phyloP scores from a whole-genome alignment of 2,329 filamentous ascomycete genomes.

The Colletotrichum caudatum region DNA sequence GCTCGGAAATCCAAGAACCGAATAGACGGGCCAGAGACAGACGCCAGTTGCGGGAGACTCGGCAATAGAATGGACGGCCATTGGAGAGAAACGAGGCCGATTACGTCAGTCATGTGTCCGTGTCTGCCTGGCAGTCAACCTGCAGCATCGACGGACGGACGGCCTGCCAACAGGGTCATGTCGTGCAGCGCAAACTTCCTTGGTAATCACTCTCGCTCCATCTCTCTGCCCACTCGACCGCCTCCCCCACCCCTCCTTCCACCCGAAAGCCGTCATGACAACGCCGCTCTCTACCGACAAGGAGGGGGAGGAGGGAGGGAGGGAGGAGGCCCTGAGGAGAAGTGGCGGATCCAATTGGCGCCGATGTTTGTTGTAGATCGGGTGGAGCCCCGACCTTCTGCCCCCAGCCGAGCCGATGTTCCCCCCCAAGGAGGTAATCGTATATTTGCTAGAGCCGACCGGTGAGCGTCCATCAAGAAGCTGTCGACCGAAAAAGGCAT shows the following conservation, averaged over 20 bases:
- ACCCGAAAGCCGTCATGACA: slow-evolving; percentile 23
- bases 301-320: background rate
- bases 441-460: background rate
- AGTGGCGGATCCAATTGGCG: slow-evolving; percentile 26
- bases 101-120: slow-evolving; percentile 34
- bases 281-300: slow-evolving; percentile 31
- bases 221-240: background rate
- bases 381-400: slow-evolving; percentile 26
- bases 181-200: slow-evolving; percentile 37
- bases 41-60: slow-evolving; percentile 2
- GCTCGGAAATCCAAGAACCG: slow-evolving; percentile 4
- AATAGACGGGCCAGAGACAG: background rate
- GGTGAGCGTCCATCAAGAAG: slow-evolving; percentile 8
- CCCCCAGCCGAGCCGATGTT: slow-evolving; percentile 1
- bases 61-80: slow-evolving; percentile 12
- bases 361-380: slow-evolving; percentile 18
- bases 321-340: slow-evolving; percentile 4
- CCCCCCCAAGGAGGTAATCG: background rate
- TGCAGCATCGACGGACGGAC: slow-evolving; percentile 30
- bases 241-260: background rate
- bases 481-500: slow-evolving; percentile 5
- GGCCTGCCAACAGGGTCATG: slow-evolving; percentile 26
- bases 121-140: slow-evolving; percentile 34
- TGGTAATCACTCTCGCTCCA: slow-evolving; percentile 6
- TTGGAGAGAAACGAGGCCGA: slow-evolving; percentile 16